Base-by-base conservation (phyloP, 306 rosid genomes). In the Morella rubra region DNA sequence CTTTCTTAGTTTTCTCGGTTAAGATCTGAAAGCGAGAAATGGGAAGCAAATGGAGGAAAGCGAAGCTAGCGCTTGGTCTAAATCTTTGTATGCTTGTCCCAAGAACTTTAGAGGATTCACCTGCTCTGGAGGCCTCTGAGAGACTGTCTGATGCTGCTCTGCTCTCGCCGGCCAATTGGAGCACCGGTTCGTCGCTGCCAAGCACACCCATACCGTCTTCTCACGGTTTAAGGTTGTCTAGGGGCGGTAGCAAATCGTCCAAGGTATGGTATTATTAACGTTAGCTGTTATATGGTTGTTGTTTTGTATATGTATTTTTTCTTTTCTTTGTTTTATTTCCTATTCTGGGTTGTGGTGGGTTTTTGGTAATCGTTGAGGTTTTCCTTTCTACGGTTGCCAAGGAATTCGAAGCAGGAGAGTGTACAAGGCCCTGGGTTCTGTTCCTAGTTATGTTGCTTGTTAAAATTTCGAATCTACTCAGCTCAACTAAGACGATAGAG, bases 31-130 rank as follows among this genome's bases (percentile, higher is more conserved):
- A 74, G 66, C 53, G 14, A 65, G 44, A 79, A 84, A 94, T 95
- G 99, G 97, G 89, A 73, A 92, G 97, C 82, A 95, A 90, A 84
- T 92, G 99, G 99, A 92, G 89, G 92, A 95, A 95, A 78, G 90
- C 91, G 15, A 92, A 91, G 91, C 65, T 89, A 16, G 97, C 97
- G 18, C 81, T 94, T 70, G 98, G 98, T 47, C 71, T 84, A 44
- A 95, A 92, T 83, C 91, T 90, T 1, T 95, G 99, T 87, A 89
- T 89, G 75, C 75, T 88, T 68, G 90, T 89, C 71, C 97, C 99
- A 10, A 89, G 84, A 86, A 90, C 96, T 16, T 77, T 84, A 66
- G 96, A 89, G 20, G 92, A 88, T 22, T 82, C 91, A 46, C 77
- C 92, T 50, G 54, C 85, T 44, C 80, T 88, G 44, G 85, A 73